Evolutionary conservation across 257 asterid genomes (phyloP).

Genomic region (Primulina eburnea): DNA sequence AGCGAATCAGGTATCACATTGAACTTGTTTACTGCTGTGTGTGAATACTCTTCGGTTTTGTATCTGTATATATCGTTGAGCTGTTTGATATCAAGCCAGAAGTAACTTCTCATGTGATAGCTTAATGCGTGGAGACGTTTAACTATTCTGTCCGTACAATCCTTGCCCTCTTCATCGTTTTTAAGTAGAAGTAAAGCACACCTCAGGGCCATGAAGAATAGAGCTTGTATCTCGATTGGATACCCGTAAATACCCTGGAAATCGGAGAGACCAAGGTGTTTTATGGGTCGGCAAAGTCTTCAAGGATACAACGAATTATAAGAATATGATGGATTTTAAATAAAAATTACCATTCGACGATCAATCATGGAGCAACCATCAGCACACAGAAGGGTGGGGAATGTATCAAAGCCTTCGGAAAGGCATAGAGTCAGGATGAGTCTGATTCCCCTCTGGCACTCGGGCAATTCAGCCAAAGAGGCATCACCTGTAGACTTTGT

Average conservation of each 20-base stretch:
- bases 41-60: conserved; percentile 88
- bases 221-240: conserved; percentile 87
- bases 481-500: conserved; percentile 94
- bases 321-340: conserved; percentile 7
- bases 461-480: conserved; percentile 73
- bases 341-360: conserved; percentile 73
- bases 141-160: conserved; percentile 47
- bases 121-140: conserved; percentile 81
- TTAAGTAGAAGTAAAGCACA: conserved; percentile 69
- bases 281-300: background rate
- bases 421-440: conserved; percentile 75
- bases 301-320: background rate
- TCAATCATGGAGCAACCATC: conserved; percentile 95
- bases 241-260: conserved; percentile 87
- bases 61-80: conserved; percentile 80
- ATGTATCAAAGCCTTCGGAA: conserved; percentile 90
- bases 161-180: conserved; percentile 69
- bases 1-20: conserved; percentile 91
- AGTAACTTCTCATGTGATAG: conserved; percentile 84
- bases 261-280: background rate
- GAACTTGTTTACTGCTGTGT: conserved; percentile 92
- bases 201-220: conserved; percentile 85
- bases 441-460: conserved; percentile 80
- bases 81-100: conserved; percentile 83
- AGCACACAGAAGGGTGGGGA: conserved; percentile 91